Evolutionary conservation across 208 protist genomes (phyloP).

Genomic region (Leishmania tarentolae): DNA sequence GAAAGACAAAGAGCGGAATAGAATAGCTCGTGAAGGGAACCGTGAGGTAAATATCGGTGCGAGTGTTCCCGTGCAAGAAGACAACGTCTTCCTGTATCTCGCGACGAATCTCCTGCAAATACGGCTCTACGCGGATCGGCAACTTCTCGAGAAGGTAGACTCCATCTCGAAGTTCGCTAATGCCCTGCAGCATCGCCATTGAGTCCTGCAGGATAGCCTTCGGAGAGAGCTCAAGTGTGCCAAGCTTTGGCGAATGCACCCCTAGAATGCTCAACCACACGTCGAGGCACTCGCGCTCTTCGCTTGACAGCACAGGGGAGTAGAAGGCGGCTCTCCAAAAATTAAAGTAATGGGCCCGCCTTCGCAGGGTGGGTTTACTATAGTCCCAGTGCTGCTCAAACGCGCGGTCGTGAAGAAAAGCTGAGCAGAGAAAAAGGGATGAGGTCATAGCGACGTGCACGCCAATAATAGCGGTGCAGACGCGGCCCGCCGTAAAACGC

Average conservation of each 20-base stretch:
- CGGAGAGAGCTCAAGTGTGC: conserved; percentile 37
- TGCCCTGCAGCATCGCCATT: conserved; percentile 51
- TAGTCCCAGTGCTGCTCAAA: conserved; percentile 70
- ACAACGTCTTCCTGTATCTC: conserved; percentile 50
- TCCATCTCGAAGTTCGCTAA: conserved; percentile 53
- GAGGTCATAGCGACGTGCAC: conserved; percentile 34
- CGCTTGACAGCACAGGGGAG: conserved; percentile 32
- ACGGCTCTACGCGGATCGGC: conserved; percentile 35
- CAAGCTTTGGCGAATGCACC: conserved; percentile 32
- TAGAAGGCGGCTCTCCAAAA: conserved; percentile 57
- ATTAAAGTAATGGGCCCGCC: conserved; percentile 29
- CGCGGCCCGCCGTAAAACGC: conserved; percentile 14
- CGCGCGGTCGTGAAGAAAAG: conserved; percentile 37
- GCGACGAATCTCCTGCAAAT: conserved; percentile 52
- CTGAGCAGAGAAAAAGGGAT: conserved; percentile 40
- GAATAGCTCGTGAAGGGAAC: conserved; percentile 51
- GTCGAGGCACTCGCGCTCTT: conserved; percentile 63
- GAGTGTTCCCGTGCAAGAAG: conserved; percentile 63
- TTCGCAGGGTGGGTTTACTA: conserved; percentile 48
- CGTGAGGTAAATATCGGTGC: conserved; percentile 35
- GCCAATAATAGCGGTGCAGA: conserved; percentile 36
- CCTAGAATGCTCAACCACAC: conserved; percentile 48
- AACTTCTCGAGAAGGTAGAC: conserved; percentile 43
- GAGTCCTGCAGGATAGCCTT: conserved; percentile 58
- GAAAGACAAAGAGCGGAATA: conserved; percentile 29